These are phyloP conservation scores for Paulownia fortunei DNA, from an alignment of 257 asterid species.

Conservation along the genomic window DNA sequence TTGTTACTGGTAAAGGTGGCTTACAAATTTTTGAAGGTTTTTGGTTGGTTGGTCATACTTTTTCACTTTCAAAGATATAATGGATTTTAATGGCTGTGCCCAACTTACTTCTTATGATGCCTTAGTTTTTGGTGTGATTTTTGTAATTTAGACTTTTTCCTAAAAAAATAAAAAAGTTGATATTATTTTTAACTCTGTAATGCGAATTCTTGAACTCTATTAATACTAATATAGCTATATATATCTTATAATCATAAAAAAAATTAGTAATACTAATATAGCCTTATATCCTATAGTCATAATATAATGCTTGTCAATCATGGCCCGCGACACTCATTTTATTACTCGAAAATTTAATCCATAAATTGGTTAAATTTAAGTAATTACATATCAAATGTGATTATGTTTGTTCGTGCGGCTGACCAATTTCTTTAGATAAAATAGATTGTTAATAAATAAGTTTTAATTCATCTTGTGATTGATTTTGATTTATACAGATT, in stretches of 20 bases:
- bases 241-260: no score
- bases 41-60: neutral
- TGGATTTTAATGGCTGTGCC: slow-evolving; percentile 24
- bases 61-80: slow-evolving; percentile 17
- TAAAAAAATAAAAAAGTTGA: neutral
- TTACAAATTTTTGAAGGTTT: slow-evolving; percentile 22
- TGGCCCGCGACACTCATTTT: neutral
- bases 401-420: no score
- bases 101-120: slow-evolving; percentile 23
- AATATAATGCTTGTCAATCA: neutral
- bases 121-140: slow-evolving; percentile 35
- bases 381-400: no score
- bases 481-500: neutral
- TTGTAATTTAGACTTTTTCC: slow-evolving; percentile 23
- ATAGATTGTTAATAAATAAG: no score
- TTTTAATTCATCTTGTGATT: no score
- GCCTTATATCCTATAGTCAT: neutral
- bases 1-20: slow-evolving; percentile 29
- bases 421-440: neutral
- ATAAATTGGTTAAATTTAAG: no score
- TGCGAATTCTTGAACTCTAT: no score
- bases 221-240: neutral
- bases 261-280: neutral
- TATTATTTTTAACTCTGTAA: no score
- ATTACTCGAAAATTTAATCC: no score